phyloP scores from a whole-genome alignment of 257 asterid species.

The Ophiorrhiza pumila region DNA sequence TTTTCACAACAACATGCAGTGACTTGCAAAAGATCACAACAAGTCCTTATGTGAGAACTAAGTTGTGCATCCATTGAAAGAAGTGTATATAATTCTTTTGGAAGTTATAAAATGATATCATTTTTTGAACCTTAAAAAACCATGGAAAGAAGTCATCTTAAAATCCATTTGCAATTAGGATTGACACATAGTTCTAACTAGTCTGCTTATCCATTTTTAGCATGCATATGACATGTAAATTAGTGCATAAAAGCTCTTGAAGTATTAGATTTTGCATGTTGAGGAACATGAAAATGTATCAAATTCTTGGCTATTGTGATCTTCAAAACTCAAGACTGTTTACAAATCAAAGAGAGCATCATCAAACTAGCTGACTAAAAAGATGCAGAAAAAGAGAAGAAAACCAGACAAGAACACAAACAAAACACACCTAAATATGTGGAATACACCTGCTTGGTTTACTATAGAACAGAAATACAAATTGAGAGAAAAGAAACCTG shows the following conservation, averaged over 20 bases:
- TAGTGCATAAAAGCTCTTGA: background rate
- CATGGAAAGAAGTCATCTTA: background rate
- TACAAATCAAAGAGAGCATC: background rate
- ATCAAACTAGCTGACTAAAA: background rate
- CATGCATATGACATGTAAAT: background rate
- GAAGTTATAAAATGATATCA: too few relatives aligned
- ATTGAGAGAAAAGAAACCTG: slow-evolving; percentile 50
- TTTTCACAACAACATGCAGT: background rate
- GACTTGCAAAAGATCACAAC: background rate
- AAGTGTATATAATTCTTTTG: too few relatives aligned
- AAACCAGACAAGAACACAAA: background rate
- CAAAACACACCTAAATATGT: background rate
- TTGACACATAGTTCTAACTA: background rate
- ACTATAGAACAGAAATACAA: background rate
- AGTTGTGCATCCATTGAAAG: background rate
- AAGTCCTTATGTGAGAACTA: background rate
- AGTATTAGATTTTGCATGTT: background rate
- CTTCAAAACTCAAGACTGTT: background rate
- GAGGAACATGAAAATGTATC: background rate
- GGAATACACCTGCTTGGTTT: background rate
- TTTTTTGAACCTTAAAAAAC: too few relatives aligned
- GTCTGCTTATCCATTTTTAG: background rate
- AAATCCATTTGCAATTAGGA: background rate
- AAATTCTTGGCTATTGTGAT: background rate
- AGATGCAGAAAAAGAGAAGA: background rate